phyloP scores from a whole-genome alignment of 306 rosid species.

The Gastrolobium bilobum region DNA sequence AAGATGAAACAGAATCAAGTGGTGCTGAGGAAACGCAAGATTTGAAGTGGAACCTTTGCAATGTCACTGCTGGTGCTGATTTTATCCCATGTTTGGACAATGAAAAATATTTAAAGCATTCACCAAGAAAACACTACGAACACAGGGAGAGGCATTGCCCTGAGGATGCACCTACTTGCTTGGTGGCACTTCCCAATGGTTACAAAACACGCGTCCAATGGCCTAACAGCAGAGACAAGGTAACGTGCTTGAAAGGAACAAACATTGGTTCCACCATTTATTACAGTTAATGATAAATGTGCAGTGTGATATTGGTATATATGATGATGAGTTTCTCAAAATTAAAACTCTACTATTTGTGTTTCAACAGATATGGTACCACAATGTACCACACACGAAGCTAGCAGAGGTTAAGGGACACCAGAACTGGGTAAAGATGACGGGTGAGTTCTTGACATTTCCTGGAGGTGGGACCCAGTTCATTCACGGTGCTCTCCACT shows the following conservation, averaged over 20 bases:
- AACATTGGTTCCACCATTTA: not conserved
- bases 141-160: slow-evolving; percentile 92
- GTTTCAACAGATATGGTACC: slow-evolving; percentile 77
- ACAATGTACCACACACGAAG: slow-evolving; percentile 77
- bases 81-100: slow-evolving; percentile 90
- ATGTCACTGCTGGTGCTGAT: slow-evolving; percentile 68
- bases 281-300: not conserved
- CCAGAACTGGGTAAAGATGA: slow-evolving; percentile 88
- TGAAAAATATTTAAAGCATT: slow-evolving; percentile 58
- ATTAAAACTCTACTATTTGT: not conserved
- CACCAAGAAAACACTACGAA: slow-evolving; percentile 66
- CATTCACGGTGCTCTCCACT: slow-evolving; percentile 89
- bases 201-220: slow-evolving; percentile 66
- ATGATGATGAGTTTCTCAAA: not conserved
- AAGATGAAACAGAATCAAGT: slow-evolving; percentile 48
- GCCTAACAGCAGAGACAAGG: slow-evolving; percentile 90
- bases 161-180: slow-evolving; percentile 75
- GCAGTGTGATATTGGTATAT: not conserved
- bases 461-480: slow-evolving; percentile 95
- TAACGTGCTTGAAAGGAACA: not conserved
- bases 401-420: slow-evolving; percentile 88
- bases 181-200: slow-evolving; percentile 64
- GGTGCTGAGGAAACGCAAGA: slow-evolving; percentile 45
- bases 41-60: slow-evolving; percentile 74
- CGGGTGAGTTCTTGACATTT: slow-evolving; percentile 82